Evolutionary conservation across 805 yeast species (phyloP).

Genomic region (Zygosaccharomyces pseudorouxii): DNA sequence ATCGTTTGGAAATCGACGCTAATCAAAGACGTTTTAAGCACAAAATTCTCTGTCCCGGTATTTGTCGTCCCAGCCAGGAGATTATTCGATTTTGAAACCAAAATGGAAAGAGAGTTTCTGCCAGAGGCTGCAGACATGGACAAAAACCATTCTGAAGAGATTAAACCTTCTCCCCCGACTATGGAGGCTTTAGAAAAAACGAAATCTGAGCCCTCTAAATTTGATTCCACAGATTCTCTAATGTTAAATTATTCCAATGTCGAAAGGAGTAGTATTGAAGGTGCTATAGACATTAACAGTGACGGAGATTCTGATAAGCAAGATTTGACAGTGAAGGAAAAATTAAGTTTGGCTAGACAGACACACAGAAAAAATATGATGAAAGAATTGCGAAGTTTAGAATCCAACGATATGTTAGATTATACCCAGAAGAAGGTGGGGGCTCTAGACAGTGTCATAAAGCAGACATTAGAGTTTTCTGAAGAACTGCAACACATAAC

Average conservation of each 20-base stretch:
- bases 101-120: conserved; percentile 14
- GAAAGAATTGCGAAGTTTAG: conserved; percentile 12
- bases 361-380: conserved; percentile 18
- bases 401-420: conserved; percentile 6
- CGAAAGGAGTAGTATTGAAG: no score
- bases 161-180: neutral
- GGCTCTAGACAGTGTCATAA: conserved; percentile 21
- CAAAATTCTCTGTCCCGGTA: conserved; percentile 29
- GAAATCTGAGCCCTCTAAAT: neutral
- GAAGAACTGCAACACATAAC: conserved; percentile 23
- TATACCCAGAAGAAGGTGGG: conserved; percentile 8
- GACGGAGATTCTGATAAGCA: conserved; percentile 20
- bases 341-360: conserved; percentile 17
- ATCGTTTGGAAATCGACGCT: conserved; percentile 26
- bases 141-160: neutral
- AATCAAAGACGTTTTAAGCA: conserved; percentile 26
- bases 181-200: neutral
- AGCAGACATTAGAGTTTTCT: conserved; percentile 23
- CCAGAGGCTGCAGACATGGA: neutral
- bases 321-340: conserved; percentile 14
- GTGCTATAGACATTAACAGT: neutral
- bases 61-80: conserved; percentile 29
- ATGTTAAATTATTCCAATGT: neutral
- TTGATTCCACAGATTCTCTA: conserved; percentile 2
- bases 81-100: conserved; percentile 28